Conservation (phyloP, 2,329 filamentous ascomycete genomes). For the Lanzia echinophila region DNA sequence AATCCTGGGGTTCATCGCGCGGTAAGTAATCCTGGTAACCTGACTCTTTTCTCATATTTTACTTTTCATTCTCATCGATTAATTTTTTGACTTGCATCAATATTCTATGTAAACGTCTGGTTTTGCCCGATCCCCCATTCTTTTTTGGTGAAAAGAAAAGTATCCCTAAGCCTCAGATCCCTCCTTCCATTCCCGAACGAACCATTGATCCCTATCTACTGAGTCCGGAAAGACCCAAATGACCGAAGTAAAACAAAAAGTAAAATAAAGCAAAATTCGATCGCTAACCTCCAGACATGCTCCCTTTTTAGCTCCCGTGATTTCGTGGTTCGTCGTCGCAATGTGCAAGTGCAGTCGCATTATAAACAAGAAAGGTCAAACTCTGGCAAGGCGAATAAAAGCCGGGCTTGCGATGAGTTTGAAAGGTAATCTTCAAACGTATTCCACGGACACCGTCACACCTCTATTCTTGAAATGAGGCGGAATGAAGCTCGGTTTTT, state of each 20-base stretch:
- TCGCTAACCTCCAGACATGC: conserved; percentile 24
- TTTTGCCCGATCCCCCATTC: not conserved
- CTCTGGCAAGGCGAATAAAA: conserved; percentile 1
- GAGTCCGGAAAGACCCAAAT: not conserved
- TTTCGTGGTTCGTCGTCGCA: conserved; percentile 9
- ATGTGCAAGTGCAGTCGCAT: conserved; percentile 5
- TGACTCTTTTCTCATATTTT: not conserved
- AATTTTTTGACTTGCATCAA: conserved; percentile 1
- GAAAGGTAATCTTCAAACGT: not conserved
- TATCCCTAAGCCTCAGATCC: not conserved
- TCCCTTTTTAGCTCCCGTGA: conserved; percentile 18
- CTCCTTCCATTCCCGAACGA: not conserved
- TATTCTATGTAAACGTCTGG: not conserved
- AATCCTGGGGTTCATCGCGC: too few species aligned
- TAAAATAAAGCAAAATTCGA: conserved; percentile 15
- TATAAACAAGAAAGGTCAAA: conserved; percentile 7
- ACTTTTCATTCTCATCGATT: not conserved
- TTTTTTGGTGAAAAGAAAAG: not conserved
- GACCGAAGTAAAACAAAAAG: not conserved
- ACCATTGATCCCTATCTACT: not conserved
- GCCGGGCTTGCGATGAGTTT: not conserved
- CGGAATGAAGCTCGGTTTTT: not conserved
- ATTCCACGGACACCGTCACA: not conserved
- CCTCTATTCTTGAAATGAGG: not conserved
- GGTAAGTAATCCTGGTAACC: not conserved